These are phyloP conservation scores for Lactarius hengduanensis DNA, from an alignment of 768 basidiomycete genomes.

Conservation along the genomic window DNA sequence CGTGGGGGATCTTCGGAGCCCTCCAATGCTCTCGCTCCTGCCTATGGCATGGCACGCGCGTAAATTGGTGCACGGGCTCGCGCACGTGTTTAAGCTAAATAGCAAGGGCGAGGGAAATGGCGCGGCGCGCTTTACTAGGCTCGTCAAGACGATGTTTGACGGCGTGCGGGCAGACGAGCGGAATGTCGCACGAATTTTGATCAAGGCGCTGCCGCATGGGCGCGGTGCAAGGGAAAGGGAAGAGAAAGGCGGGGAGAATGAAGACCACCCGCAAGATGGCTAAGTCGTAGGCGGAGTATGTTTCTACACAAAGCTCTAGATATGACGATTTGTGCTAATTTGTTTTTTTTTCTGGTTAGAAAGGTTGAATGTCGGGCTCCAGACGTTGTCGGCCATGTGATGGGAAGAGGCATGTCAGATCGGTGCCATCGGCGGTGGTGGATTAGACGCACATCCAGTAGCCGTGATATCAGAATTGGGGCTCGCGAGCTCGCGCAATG, in stretches of 20 bases:
- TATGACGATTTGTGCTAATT: not conserved
- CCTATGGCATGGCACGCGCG: slow-evolving; percentile 71
- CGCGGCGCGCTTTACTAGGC: slow-evolving; percentile 65
- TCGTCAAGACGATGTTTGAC: slow-evolving; percentile 37
- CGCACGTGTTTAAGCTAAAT: slow-evolving; percentile 75
- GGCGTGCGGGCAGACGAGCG: slow-evolving; percentile 46
- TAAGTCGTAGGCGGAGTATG: not conserved
- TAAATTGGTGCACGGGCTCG: slow-evolving; percentile 76
- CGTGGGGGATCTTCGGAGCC: slow-evolving; percentile 43
- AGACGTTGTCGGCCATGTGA: slow-evolving; percentile 85
- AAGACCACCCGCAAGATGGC: too few relatives aligned
- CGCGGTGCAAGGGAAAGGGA: too few relatives aligned
- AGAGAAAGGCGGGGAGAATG: too few relatives aligned
- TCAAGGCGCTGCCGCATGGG: too few relatives aligned
- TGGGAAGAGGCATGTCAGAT: slow-evolving; percentile 84
- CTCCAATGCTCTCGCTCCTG: slow-evolving; percentile 62
- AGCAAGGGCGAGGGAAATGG: slow-evolving; percentile 75
- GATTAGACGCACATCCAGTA: too few relatives aligned
- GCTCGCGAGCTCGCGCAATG: too few relatives aligned
- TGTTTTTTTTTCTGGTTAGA: slow-evolving; percentile 6
- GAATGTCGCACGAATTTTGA: too few relatives aligned
- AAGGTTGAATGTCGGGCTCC: slow-evolving; percentile 77
- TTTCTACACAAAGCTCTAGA: not conserved
- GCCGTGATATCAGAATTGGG: too few relatives aligned
- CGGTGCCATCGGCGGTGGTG: slow-evolving; percentile 44